Base-by-base conservation (phyloP, 306 rosid genomes). In the Cotoneaster glaucophyllus region DNA sequence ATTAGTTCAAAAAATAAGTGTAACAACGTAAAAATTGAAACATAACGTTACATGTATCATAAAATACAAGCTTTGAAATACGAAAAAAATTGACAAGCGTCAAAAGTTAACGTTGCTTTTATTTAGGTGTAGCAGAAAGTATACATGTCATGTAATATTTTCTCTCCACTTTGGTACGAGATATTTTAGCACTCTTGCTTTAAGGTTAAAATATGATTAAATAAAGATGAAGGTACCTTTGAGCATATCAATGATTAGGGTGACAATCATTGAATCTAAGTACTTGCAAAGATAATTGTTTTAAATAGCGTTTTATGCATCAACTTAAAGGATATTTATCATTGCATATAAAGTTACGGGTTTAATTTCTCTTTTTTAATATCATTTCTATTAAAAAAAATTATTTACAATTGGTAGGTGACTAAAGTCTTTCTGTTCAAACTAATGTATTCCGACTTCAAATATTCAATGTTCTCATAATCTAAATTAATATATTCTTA, bases 401-500 rank as follows among this genome's bases (percentile, higher is more conserved):
- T 34, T 37, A 37, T 37, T 37, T 7, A 0, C 41, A 37, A 37
- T 2, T 37, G 41, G 41, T 7, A 7, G 41, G 41, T 37, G 41
- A 37, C 6, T 7, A 7, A 0, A 6, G 39, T 37, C 0, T 37
- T 37, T 37, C 29, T 28, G 2, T 28, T 28, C 29, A 28, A 6
- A 34, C 8, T 34, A 34, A 6, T 34, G 39, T 6, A 34, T 34
- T 34, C 3, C 0, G 39, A 34, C 1, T 45, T 45, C 53, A 45
- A 14, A 14, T 14, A 0, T 6, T 14, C 0, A 0, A 4, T 45
- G 0, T 45, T 45, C 7, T 2, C 1, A 14, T 14, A 2, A 0
- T 14, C 2, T 14, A 45, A 45, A 14, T n/a, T n/a, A n/a, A n/a
- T n/a, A n/a, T n/a, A n/a, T 45, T 45, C 7, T 2, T 0, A 14